Evolutionary conservation across 2,329 filamentous ascomycete genomes (phyloP), one percentile per base, ranked within the genome.

Genomic region (Septoria petroselini): DNA sequence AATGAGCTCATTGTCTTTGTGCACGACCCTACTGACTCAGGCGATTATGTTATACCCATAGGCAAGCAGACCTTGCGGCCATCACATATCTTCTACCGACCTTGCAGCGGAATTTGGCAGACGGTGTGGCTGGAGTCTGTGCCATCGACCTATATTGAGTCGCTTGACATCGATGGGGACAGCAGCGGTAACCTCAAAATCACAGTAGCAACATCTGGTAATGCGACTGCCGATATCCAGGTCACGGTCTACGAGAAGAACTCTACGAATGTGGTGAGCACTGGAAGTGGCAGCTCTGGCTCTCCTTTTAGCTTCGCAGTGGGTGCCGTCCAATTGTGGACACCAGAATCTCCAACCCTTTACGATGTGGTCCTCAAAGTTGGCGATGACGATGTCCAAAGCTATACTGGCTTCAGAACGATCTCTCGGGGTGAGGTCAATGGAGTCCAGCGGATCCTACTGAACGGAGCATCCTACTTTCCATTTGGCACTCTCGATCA

Each of bases 31-130:
- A 86, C 84, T 0, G 84, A 87, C 58, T 62, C 65, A 23, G 71
- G 72, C 2, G 66, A 68, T 4, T 71, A 74, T 50, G 74, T 82
- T 9, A 82, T 84, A 34, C 83, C 84, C 0, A 75, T 85, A 35
- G 84, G 84, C 38, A 66, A 66, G 52, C 63, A 66, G 53, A 63
- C 62, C 6, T 50, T 65, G 81, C 85, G 78, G 61, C 79, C 80
- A 1, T 80, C 82, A 62, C 80, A 78, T 60, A 88, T 88, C 55
- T 88, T 85, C 65, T 88, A 88, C 64, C 80, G 79, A 1, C 80
- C 85, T 0, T 88, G 84, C 68, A 84, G 81, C 34, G 85, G 85
- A 7, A 88, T 88, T 56, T 88, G 85, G 85, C 84, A 88, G 61
- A 78, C 76, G n/a, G 84, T 88, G 0, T 88, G 84, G 84, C 70